These are phyloP conservation scores for Akanthomyces muscarius DNA, from an alignment of 2,329 filamentous ascomycete genomes.

Conservation along the genomic window DNA sequence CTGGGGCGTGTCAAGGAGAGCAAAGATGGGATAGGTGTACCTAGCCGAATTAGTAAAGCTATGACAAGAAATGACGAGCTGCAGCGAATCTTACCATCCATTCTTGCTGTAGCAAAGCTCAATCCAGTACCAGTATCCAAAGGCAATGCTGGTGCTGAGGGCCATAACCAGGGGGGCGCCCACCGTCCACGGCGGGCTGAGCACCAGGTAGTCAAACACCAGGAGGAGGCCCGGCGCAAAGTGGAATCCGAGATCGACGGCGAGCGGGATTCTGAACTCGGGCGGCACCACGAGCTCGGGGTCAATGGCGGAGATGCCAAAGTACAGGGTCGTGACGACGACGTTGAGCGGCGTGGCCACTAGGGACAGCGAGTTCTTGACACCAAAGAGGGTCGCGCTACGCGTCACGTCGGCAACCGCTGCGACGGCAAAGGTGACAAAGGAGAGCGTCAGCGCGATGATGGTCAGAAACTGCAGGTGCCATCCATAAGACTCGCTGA, in stretches of 20 bases:
- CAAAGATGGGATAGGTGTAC: slow-evolving; percentile 87
- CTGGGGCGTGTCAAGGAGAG: slow-evolving; percentile 59
- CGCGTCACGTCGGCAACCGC: slow-evolving; percentile 62
- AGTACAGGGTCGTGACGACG: slow-evolving; percentile 69
- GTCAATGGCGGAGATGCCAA: slow-evolving; percentile 60
- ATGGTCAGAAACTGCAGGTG: slow-evolving; percentile 72
- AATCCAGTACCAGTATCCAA: slow-evolving; percentile 73
- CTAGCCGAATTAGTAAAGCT: slow-evolving; percentile 34
- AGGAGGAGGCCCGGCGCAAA: slow-evolving; percentile 62
- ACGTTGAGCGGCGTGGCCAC: slow-evolving; percentile 66
- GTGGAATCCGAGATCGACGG: slow-evolving; percentile 62
- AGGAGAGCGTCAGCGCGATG: slow-evolving; percentile 60
- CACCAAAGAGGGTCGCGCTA: slow-evolving; percentile 53
- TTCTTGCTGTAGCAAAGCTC: slow-evolving; percentile 67
- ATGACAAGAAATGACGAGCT: too few species aligned
- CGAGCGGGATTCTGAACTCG: slow-evolving; percentile 50
- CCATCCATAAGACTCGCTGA: slow-evolving; percentile 60
- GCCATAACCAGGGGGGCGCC: slow-evolving; percentile 54
- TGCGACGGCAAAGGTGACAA: slow-evolving; percentile 57
- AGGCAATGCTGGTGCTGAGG: slow-evolving; percentile 56
- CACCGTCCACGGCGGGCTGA: slow-evolving; percentile 71
- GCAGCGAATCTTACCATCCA: slow-evolving; percentile 48
- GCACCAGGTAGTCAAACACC: slow-evolving; percentile 59
- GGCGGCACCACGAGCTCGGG: slow-evolving; percentile 49
- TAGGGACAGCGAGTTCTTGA: slow-evolving; percentile 65